Conservation (phyloP, 257 asterid species). For the Apocynum venetum region DNA sequence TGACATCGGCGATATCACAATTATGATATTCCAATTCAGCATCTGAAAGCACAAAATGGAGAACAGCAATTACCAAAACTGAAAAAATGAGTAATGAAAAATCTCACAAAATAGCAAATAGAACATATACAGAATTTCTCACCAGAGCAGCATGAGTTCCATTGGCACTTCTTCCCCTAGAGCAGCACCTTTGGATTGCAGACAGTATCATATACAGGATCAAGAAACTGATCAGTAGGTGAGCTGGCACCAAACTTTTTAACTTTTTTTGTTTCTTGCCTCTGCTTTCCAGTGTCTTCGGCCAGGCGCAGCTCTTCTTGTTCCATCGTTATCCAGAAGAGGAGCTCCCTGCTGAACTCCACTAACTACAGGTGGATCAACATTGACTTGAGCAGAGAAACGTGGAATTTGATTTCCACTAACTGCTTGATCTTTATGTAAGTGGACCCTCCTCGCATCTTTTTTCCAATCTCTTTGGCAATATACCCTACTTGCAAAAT, state of each 20-base stretch:
- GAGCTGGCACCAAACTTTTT: constrained; percentile 7
- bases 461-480: constrained; percentile 78
- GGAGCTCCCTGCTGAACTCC: constrained; percentile 18
- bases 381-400: constrained; percentile 19
- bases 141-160: not conserved
- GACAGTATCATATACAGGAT: constrained; percentile 1
- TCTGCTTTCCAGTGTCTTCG: constrained; percentile 89
- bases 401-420: constrained; percentile 23
- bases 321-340: constrained; percentile 23
- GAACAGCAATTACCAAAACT: not conserved
- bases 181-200: constrained; percentile 1
- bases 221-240: not conserved
- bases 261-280: constrained; percentile 73
- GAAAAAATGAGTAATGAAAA: not conserved
- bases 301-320: constrained; percentile 32
- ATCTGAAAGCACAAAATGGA: not conserved
- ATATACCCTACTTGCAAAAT: constrained; percentile 51
- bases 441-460: constrained; percentile 74
- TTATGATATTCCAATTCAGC: not conserved
- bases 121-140: not conserved
- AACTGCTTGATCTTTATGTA: constrained; percentile 34
- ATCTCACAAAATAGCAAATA: not conserved
- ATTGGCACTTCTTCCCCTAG: not conserved
- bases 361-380: constrained; percentile 11
- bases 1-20: not conserved